Evolutionary conservation across 1,139 yeast species (phyloP), one percentile per base, ranked within the genome.

Genomic region (Arxiozyma slooffiae): DNA sequence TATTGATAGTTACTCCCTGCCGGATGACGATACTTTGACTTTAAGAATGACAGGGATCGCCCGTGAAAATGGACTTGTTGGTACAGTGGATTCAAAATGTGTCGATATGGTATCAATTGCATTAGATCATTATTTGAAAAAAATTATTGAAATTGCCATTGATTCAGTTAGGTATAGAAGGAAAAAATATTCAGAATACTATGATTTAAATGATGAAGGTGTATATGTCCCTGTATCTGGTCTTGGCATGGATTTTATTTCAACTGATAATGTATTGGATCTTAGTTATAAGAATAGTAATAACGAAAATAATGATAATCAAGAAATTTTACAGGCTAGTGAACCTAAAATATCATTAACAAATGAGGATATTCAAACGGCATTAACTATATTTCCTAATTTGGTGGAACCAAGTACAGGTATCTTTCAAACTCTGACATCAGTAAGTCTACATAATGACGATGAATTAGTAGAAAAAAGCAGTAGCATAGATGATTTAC

Each of bases 1-100:
- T 1, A 75, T 88, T 0, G 96, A 90, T 58, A 75, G 79, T 41
- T 86, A 75, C 63, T 92, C 92, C 56, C 68, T 92, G 16, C 97
- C 97, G 0, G 97, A 92, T 59, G 73, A 76, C 42, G 92, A 83
- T 47, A 77, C 78, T 46, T 69, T 94, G 48, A 78, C 80, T 48
- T 74, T 82, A 38, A 75, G 92, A 49, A 81, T 92, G 74, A 70
- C 83, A 40, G 95, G 96, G 67, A 82, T 85, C 5, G 85, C 95
- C 61, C 75, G 97, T 61, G 98, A 92, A 61, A 81, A 89, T 63
- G 98, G 98, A 0, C 71, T 92, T n/a, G 76, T 92, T 0, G 96
- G 96, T 0, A 82, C 84, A 9, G 73, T 90, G 20, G 84, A 81
- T 50, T 75, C 81, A 16, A 82, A 80, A 18, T 87, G 85, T 1